phyloP scores from a whole-genome alignment of 805 yeast species.

The Candida xiaguanensis region DNA sequence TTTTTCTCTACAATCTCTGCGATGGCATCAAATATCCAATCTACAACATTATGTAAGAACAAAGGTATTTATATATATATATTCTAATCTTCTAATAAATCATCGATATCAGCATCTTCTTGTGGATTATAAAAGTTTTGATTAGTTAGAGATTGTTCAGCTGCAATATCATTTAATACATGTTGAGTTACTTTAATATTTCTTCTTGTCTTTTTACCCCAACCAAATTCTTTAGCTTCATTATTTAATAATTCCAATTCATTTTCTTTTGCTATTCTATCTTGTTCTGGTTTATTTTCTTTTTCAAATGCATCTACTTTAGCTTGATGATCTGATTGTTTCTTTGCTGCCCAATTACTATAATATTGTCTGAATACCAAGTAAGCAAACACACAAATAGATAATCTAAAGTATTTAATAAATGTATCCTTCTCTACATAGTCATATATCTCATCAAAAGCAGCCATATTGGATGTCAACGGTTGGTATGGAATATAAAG shows the following conservation, averaged over 20 bases:
- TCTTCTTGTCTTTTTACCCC: conserved; percentile 75
- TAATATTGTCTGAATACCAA: conserved; percentile 54
- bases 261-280: conserved; percentile 33
- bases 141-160: conserved; percentile 36
- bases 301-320: conserved; percentile 45
- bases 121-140: conserved; percentile 45
- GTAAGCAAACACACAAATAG: conserved; percentile 60
- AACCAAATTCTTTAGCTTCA: conserved; percentile 58
- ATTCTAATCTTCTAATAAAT: conserved; percentile 55
- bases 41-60: neutral
- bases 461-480: conserved; percentile 5
- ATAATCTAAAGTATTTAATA: conserved; percentile 44
- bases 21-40: conserved; percentile 4
- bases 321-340: conserved; percentile 47
- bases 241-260: conserved; percentile 22
- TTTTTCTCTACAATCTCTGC: no score
- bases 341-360: conserved; percentile 52
- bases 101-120: conserved; percentile 68
- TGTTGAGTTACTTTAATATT: conserved; percentile 54
- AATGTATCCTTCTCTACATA: conserved; percentile 39
- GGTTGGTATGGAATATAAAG: no score
- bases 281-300: conserved; percentile 30
- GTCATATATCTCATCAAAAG: conserved; percentile 24
- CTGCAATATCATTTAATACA: conserved; percentile 44
- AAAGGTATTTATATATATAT: neutral